A percentile compares a stretch with the other conserved stretches of the same genome.
phyloP scores from a whole-genome alignment of 2,329 filamentous ascomycete genomes.

The Penicillium sp. region DNA sequence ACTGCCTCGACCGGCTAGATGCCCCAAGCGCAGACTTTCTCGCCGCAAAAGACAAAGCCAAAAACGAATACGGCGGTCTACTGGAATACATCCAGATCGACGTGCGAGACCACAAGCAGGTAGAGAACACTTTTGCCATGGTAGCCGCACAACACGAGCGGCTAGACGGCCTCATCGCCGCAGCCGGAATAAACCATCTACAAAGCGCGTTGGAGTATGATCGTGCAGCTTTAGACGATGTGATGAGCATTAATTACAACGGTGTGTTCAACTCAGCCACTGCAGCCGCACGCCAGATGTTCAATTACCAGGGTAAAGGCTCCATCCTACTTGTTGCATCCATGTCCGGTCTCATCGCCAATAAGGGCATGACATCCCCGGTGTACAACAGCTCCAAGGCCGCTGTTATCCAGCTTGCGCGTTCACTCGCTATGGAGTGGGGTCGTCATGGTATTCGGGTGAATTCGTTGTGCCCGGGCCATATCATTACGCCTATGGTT shows the following conservation, averaged over 20 bases:
- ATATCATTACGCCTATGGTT: conserved; percentile 71
- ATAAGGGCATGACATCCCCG: conserved; percentile 46
- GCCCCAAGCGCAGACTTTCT: conserved; percentile 47
- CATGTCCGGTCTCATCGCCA: conserved; percentile 53
- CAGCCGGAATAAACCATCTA: conserved; percentile 46
- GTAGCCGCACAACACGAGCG: conserved; percentile 37
- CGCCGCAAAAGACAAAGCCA: conserved; percentile 37
- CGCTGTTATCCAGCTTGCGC: conserved; percentile 53
- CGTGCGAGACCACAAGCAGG: conserved; percentile 41
- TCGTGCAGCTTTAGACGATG: conserved; percentile 41
- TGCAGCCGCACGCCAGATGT: conserved; percentile 50
- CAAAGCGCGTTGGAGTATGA: conserved; percentile 43
- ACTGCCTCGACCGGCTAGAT: conserved; percentile 49
- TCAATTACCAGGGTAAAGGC: conserved; percentile 49
- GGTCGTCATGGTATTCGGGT: conserved; percentile 53
- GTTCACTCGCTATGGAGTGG: conserved; percentile 56
- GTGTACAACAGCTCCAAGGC: conserved; percentile 58
- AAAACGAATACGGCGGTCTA: conserved; percentile 38
- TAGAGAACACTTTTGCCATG: conserved; percentile 35
- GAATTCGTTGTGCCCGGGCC: conserved; percentile 55
- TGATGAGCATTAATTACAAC: conserved; percentile 52
- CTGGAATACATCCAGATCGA: conserved; percentile 51
- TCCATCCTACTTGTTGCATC: conserved; percentile 53
- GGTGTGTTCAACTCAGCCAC: conserved; percentile 52
- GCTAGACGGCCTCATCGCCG: conserved; percentile 44